Conservation (phyloP, 2,329 filamentous ascomycete genomes). For the Dactylellina cionopaga region DNA sequence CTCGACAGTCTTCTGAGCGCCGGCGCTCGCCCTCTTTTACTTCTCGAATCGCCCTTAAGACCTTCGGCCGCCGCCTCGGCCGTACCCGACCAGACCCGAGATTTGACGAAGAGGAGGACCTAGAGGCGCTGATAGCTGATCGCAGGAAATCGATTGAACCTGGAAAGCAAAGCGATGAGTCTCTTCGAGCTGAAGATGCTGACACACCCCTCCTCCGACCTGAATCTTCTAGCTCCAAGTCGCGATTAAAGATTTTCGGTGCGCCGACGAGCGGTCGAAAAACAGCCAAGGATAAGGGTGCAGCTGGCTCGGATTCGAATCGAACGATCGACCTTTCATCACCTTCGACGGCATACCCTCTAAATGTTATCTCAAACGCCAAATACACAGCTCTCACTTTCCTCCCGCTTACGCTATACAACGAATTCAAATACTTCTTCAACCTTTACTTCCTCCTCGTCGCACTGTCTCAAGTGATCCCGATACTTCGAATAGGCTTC, state of each 20-base stretch:
- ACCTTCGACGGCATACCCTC: conserved; percentile 71
- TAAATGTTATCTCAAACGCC: conserved; percentile 92
- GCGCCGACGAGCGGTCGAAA: conserved; percentile 54
- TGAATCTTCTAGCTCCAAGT: conserved; percentile 22
- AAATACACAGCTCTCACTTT: conserved; percentile 98
- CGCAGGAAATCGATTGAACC: conserved; percentile 43
- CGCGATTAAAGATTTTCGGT: conserved; percentile 22
- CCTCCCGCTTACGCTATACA: conserved; percentile 91
- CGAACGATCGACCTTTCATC: conserved; percentile 29
- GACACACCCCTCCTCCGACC: conserved; percentile 48
- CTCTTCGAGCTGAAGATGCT: conserved; percentile 28
- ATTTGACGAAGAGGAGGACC: conserved; percentile 37
- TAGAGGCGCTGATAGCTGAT: conserved; percentile 47
- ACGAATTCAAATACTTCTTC: conserved; percentile 99
- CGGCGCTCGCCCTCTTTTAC: conserved; percentile 58
- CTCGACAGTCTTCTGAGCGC: conserved; percentile 56
- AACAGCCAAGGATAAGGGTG: conserved; percentile 59
- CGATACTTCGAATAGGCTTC: conserved; percentile 88
- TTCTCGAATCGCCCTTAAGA: conserved; percentile 59
- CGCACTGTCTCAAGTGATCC: conserved; percentile 91
- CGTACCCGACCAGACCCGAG: conserved; percentile 48
- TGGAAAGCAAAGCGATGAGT: conserved; percentile 46
- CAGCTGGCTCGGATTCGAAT: conserved; percentile 77
- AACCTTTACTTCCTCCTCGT: conserved; percentile 99
- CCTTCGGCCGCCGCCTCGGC: conserved; percentile 49